A percentile compares a stretch with the other conserved stretches of the same genome.
These are phyloP conservation scores for Fusarium pininemorale DNA, from an alignment of 2,329 filamentous ascomycete species.

Conservation along the genomic window DNA sequence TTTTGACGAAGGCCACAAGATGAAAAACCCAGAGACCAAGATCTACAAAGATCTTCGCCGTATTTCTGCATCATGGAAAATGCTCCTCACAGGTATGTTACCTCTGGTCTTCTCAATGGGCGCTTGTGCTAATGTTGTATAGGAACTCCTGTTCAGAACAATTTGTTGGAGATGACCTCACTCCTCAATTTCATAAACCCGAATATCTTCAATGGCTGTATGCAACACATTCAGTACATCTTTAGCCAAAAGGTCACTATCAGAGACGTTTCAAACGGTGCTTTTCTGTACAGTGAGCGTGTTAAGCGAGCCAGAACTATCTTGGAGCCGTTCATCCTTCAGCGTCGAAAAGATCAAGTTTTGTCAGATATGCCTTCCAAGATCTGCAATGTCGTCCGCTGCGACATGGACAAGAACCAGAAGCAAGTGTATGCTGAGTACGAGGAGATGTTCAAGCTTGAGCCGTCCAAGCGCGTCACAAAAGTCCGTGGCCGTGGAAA, in stretches of 20 bases:
- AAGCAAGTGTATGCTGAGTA: constrained; percentile 75
- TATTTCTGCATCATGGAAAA: constrained; percentile 82
- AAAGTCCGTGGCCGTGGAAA: constrained; percentile 60
- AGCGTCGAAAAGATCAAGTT: constrained; percentile 92
- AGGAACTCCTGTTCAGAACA: constrained; percentile 94
- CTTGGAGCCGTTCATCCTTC: constrained; percentile 92
- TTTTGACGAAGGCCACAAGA: constrained; percentile 92
- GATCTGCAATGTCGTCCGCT: constrained; percentile 79
- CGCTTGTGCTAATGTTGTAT: constrained; percentile 52
- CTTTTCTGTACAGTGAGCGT: constrained; percentile 85
- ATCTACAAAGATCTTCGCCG: constrained; percentile 81
- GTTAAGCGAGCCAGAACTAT: constrained; percentile 90
- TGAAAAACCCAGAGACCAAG: constrained; percentile 88
- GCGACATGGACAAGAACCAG: constrained; percentile 79
- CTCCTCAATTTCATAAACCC: constrained; percentile 96
- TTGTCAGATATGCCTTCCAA: constrained; percentile 86
- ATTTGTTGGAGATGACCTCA: constrained; percentile 89
- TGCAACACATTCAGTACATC: constrained; percentile 82
- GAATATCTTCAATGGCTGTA: constrained; percentile 77
- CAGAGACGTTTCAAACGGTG: constrained; percentile 79
- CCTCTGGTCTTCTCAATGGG: neutral
- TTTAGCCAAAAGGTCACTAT: constrained; percentile 94
- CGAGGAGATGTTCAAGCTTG: constrained; percentile 70
- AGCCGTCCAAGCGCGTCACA: constrained; percentile 62
- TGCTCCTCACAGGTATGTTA: constrained; percentile 69